phyloP scores from a whole-genome alignment of 2,329 filamentous ascomycete genomes.

The Xylariaceae sp. region DNA sequence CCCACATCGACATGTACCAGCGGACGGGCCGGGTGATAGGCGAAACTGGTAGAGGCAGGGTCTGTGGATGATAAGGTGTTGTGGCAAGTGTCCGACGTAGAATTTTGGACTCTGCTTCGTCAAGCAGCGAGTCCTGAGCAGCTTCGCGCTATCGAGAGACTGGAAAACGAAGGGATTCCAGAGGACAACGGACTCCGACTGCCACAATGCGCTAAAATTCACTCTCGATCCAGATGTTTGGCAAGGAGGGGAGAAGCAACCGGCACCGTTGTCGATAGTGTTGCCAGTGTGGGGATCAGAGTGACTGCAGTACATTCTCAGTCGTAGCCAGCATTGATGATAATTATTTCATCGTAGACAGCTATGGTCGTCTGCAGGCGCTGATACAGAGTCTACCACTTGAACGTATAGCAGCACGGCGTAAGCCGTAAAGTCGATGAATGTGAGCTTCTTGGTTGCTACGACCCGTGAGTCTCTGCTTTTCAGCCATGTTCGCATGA shows the following conservation, averaged over 20 bases:
- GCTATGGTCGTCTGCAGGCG: too few relatives aligned
- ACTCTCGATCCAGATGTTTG: slow-evolving; percentile 35
- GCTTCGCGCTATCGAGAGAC: slow-evolving; percentile 22
- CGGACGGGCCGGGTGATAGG: slow-evolving; percentile 35
- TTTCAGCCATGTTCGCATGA: too few relatives aligned
- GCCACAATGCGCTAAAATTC: slow-evolving; percentile 27
- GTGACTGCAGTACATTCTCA: slow-evolving; percentile 19
- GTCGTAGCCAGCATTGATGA: neutral
- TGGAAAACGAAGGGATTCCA: slow-evolving; percentile 25
- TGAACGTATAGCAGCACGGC: too few relatives aligned
- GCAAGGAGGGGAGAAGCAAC: neutral
- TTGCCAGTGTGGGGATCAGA: slow-evolving; percentile 22
- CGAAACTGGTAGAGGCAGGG: slow-evolving; percentile 17
- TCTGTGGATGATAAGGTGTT: slow-evolving; percentile 32
- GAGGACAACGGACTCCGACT: slow-evolving; percentile 27
- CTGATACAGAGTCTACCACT: too few relatives aligned
- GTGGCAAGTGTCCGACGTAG: slow-evolving; percentile 35
- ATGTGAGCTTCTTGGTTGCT: too few relatives aligned
- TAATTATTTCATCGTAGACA: neutral
- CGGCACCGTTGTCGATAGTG: slow-evolving; percentile 22
- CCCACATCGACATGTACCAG: slow-evolving; percentile 35
- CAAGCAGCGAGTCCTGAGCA: slow-evolving; percentile 17
- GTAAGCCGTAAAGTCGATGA: too few relatives aligned
- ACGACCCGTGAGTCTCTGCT: too few relatives aligned
- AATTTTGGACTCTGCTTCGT: slow-evolving; percentile 35